Percentiles rank a stretch among this genome's conserved stretches.
These are phyloP conservation scores for Martiniozyma abietophila DNA, from an alignment of 805 yeast genomes.

Conservation along the genomic window DNA sequence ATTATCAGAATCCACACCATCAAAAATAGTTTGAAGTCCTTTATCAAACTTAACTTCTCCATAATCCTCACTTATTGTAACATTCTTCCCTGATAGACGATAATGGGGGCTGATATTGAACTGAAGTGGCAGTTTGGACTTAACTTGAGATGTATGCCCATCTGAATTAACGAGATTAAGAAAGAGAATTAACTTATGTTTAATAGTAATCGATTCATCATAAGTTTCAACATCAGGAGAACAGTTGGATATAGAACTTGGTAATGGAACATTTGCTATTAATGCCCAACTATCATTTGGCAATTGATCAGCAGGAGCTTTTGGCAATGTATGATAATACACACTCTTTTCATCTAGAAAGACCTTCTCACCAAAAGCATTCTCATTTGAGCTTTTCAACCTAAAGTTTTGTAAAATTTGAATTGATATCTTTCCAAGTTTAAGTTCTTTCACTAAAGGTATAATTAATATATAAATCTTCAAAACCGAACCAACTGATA, in stretches of 20 bases:
- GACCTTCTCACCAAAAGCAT: conserved; percentile 15
- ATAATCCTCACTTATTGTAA: conserved; percentile 13
- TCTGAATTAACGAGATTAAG: conserved; percentile 37
- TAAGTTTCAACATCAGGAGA: conserved; percentile 36
- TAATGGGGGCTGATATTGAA: conserved; percentile 33
- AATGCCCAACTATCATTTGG: conserved; percentile 39
- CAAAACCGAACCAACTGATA: conserved; percentile 37
- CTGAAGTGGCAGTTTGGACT: conserved; percentile 41
- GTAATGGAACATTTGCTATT: conserved; percentile 32
- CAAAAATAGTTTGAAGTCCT: conserved; percentile 4
- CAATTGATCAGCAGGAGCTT: conserved; percentile 22
- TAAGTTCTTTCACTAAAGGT: conserved; percentile 39
- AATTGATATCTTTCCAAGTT: conserved; percentile 27
- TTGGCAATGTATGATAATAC: conserved; percentile 31
- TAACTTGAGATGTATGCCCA: conserved; percentile 42
- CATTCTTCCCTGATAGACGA: conserved; percentile 19
- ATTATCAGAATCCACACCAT: conserved; percentile 3
- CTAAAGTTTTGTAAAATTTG: conserved; percentile 26
- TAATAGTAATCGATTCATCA: conserved; percentile 33
- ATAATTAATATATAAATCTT: conserved; percentile 35
- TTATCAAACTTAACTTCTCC: conserved; percentile 1
- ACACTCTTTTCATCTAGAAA: conserved; percentile 23
- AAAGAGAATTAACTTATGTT: conserved; percentile 36
- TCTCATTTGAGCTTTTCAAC: conserved; percentile 15
- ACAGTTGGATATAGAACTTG: conserved; percentile 30